Base-by-base conservation (phyloP, 2,329 filamentous ascomycete genomes). In the Colletotrichum musicola region DNA sequence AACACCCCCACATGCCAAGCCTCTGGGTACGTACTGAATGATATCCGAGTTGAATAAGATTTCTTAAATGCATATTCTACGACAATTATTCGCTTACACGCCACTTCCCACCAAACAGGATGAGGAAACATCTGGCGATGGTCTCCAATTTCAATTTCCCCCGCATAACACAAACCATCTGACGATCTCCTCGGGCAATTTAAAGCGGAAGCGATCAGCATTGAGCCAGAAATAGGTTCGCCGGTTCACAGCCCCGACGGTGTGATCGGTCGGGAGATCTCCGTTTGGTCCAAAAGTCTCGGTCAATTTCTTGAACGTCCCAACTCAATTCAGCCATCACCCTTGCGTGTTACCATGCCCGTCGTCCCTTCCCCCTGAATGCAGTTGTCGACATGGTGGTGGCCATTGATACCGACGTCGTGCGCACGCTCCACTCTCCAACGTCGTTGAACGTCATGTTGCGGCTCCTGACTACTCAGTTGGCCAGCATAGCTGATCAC, bases 201-300 rank as follows among this genome's bases (percentile, higher is more conserved):
- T 46, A 65, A 68, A 65, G 51, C 51, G 57, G 67, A 46, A 57
- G 51, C 50, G 67, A 69, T 69, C 63, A 54, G 67, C 67, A 69
- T 67, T 54, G 40, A n/a, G 56, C 62, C 47, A 57, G 50, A 69
- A 67, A 62, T 69, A 62, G 58, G 40, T 58, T 69, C 20, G 30
- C 56, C 55, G 44, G 66, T 7, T 62, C 56, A 42, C 55, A 27
- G 56, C 50, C 62, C 44, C 44, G 49, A 35, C 40, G 22, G 46
- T 20, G 44, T 49, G 62, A 68, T 68, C 55, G 35, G 18, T 51
- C 63, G 67, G 63, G 38, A 67, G 56, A 67, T 62, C 63, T 56
- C 13, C 67, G 57, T 62, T 47, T 59, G 55, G 47, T n/a, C 22
- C 20, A n/a, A 55, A 38, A 61, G 30, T 35, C 30, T 50, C 30